phyloP scores from a whole-genome alignment of 2,329 filamentous ascomycete species.

The Rhynchosporium secalis region DNA sequence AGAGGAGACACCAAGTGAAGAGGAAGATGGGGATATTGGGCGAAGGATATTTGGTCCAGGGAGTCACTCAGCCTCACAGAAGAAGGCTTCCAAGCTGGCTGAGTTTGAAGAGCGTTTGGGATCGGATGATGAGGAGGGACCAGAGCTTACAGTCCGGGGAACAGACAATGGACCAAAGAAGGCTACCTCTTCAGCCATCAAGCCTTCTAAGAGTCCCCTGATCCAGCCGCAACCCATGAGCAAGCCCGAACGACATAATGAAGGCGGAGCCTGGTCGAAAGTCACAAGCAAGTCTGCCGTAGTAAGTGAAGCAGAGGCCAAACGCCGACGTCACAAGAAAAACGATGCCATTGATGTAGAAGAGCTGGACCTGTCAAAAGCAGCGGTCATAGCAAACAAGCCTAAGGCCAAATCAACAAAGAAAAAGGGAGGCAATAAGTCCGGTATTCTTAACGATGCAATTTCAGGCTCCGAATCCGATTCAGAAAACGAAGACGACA shows the following conservation, averaged over 20 bases:
- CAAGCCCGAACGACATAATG: constrained; percentile 21
- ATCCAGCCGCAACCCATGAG: constrained; percentile 15
- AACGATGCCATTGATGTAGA: constrained; percentile 38
- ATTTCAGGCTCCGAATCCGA: constrained; percentile 34
- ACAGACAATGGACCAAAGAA: constrained; percentile 22
- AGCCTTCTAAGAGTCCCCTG: constrained; percentile 20
- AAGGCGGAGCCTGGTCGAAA: constrained; percentile 41
- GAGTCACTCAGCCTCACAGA: constrained; percentile 44
- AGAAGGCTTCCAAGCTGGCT: constrained; percentile 38
- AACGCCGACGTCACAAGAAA: constrained; percentile 38
- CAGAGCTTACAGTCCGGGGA: constrained; percentile 34
- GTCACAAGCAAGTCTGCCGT: constrained; percentile 28
- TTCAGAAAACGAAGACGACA: constrained; percentile 46
- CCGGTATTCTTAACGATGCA: constrained; percentile 19
- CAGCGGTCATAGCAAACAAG: constrained; percentile 37
- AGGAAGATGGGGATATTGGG: constrained; percentile 60
- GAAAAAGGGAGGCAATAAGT: constrained; percentile 32
- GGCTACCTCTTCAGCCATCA: constrained; percentile 13
- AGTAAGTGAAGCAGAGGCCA: constrained; percentile 36
- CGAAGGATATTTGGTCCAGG: constrained; percentile 68
- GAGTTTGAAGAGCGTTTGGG: constrained; percentile 62
- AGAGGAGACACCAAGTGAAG: constrained; percentile 59
- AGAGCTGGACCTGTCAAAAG: constrained; percentile 38
- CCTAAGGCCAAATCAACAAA: constrained; percentile 26
- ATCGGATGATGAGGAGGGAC: constrained; percentile 44